These are phyloP conservation scores for Beauveria asiatica DNA, from an alignment of 2,329 filamentous ascomycete genomes.

Conservation along the genomic window DNA sequence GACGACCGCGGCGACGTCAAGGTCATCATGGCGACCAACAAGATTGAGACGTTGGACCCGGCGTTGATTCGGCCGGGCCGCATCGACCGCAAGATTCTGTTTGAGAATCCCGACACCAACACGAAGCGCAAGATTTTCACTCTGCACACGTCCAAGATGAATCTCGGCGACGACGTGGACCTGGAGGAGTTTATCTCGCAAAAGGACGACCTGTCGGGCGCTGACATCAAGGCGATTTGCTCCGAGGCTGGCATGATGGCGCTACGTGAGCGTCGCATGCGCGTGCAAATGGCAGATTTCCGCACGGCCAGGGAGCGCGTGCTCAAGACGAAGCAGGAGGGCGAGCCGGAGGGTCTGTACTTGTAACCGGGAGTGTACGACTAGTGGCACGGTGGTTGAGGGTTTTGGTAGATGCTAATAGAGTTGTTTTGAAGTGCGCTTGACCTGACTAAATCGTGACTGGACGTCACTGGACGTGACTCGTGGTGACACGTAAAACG, in stretches of 20 bases:
- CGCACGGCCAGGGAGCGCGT: conserved; percentile 85
- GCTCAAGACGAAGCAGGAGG: conserved; percentile 96
- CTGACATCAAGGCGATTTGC: conserved; percentile 98
- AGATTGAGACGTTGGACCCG: conserved; percentile 95
- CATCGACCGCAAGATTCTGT: conserved; percentile 94
- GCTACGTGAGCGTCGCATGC: conserved; percentile 88
- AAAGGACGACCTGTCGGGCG: conserved; percentile 94
- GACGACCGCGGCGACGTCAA: conserved; percentile 98
- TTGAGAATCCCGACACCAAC: conserved; percentile 65
- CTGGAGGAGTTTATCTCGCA: conserved; percentile 97
- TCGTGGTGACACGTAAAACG: background rate
- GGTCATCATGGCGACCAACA: conserved; percentile 99
- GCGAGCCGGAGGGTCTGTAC: conserved; percentile 96
- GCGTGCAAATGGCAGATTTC: conserved; percentile 98
- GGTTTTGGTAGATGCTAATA: conserved; percentile 6
- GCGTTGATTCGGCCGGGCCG: conserved; percentile 92
- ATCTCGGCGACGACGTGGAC: conserved; percentile 89
- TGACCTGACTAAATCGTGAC: background rate
- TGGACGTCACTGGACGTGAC: background rate
- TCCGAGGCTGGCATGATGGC: conserved; percentile 94
- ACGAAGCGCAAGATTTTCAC: conserved; percentile 98
- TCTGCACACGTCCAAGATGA: conserved; percentile 98
- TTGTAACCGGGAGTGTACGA: conserved; percentile 53
- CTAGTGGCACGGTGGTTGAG: conserved; percentile 11
- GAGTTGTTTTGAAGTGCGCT: background rate